Evolutionary conservation across 75 land plant species (phyloP).

Genomic region (Adiantum capillusveneris): DNA sequence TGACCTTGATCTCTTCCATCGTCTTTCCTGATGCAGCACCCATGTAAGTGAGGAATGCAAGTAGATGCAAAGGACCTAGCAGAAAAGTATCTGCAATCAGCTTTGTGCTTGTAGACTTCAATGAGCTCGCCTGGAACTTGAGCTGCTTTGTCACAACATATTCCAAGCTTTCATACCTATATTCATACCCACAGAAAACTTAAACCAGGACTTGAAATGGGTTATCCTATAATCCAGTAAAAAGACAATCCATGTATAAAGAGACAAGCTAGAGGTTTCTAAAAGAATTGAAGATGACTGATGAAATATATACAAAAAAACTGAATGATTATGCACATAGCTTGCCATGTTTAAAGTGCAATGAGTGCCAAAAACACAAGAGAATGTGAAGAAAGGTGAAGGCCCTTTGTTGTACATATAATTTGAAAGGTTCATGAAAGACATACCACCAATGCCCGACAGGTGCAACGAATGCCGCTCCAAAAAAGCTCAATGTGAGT

Average conservation of each 20-base stretch:
- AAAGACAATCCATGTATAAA: background rate
- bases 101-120: constrained; percentile 58
- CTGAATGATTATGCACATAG: too few species aligned
- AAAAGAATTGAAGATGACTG: background rate
- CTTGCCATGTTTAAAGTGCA: too few species aligned
- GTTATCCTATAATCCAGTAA: background rate
- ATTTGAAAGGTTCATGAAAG: too few species aligned
- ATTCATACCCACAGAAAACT: background rate
- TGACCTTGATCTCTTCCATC: constrained; percentile 52
- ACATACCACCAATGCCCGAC: constrained; percentile 85
- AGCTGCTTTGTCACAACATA: constrained; percentile 39
- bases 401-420: too few species aligned
- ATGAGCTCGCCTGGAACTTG: constrained; percentile 43
- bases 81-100: constrained; percentile 63
- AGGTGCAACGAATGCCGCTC: constrained; percentile 91
- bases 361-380: too few species aligned
- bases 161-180: constrained; percentile 91
- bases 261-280: background rate
- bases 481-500: constrained; percentile 71
- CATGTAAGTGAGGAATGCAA: constrained; percentile 85
- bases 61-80: constrained; percentile 84
- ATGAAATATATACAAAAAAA: too few species aligned
- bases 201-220: background rate
- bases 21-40: constrained; percentile 69
- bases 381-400: too few species aligned